A percentile compares a stretch with the other conserved stretches of the same genome.
These are phyloP conservation scores for Psilocybe sp. DNA, from an alignment of 768 basidiomycete species.

Conservation along the genomic window DNA sequence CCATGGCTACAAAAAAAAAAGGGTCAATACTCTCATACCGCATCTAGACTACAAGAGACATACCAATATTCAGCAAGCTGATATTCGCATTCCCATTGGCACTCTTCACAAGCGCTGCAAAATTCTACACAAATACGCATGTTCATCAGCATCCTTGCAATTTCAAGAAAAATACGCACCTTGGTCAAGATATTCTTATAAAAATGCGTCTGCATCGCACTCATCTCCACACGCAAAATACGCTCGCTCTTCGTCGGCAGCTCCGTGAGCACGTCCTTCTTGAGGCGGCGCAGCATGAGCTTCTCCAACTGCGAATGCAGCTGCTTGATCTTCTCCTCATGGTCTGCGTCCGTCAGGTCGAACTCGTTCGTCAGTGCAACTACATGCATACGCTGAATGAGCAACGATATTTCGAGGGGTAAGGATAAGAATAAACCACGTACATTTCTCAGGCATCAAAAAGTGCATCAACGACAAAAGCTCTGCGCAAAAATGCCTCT, in stretches of 20 bases:
- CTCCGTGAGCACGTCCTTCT: constrained; percentile 94
- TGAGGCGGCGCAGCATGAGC: constrained; percentile 92
- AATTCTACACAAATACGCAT: constrained; percentile 59
- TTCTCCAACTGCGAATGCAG: constrained; percentile 90
- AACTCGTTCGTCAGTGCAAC: constrained; percentile 94
- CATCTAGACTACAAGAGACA: constrained; percentile 18
- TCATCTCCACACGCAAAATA: constrained; percentile 97
- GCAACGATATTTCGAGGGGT: too few relatives aligned
- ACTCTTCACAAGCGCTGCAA: constrained; percentile 86
- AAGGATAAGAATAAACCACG: constrained; percentile 25
- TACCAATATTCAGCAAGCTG: constrained; percentile 92
- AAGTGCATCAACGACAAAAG: constrained; percentile 98
- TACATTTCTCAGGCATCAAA: constrained; percentile 97
- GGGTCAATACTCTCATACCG: constrained; percentile 4
- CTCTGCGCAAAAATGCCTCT: constrained; percentile 46
- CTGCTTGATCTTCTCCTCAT: constrained; percentile 93
- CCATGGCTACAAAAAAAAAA: constrained; percentile 68
- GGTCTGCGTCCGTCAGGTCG: constrained; percentile 89
- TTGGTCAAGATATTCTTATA: constrained; percentile 98
- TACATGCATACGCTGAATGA: constrained; percentile 30
- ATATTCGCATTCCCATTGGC: constrained; percentile 88
- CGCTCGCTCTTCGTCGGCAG: constrained; percentile 98
- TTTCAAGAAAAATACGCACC: constrained; percentile 36
- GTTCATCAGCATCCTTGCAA: constrained; percentile 1
- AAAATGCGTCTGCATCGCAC: constrained; percentile 91